Base-by-base conservation (phyloP, 1,139 yeast genomes). In the Nakaseomyces glabratus region DNA sequence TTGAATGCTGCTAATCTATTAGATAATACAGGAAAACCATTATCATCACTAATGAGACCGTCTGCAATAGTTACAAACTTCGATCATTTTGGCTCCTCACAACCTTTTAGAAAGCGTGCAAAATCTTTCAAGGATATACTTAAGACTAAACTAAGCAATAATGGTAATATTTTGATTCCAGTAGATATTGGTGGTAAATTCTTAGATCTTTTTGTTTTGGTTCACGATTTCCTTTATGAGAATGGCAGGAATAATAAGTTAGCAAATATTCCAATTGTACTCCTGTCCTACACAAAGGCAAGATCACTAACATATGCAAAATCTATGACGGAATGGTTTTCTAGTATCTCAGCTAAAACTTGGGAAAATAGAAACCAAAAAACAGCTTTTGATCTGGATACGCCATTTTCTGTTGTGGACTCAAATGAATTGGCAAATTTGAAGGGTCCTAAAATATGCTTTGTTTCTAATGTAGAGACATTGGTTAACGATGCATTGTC, bases 321-420 rank as follows among this genome's bases (percentile, higher is more conserved):
- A 13, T 80, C 85, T 39, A 81, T 90, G 76, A 61, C 88, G 17
- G 98, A 93, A 61, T 93, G 97, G 97, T 82, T 90, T 90, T 76
- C 93, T 0, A 72, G 88, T 1, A 70, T 76, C 18, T 70, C 86
- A 28, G 71, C 84, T 21, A 79, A 81, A 47, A 81, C 78, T 35
- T 85, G 95, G 90, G 95, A 84, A 47, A 63, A 69, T 8, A 69
- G 74, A 44, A 76, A 55, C 28, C 51, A 74, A 36, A 72, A 73
- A 37, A 72, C 81, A 2, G 95, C 96, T 6, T 62, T 62, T 43
- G 82, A 78, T 47, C 29, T 57, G 20, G 77, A 82, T 40, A 62
- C 78, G 20, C 64, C 74, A 51, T 73, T 73, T 41, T 75, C 74
- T 56, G 64, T 79, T 11, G 65, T 76, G 17, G 71, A 72, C 29